phyloP scores from a whole-genome alignment of 192 early-diverging fungal genomes.

The Backusella sp. region DNA sequence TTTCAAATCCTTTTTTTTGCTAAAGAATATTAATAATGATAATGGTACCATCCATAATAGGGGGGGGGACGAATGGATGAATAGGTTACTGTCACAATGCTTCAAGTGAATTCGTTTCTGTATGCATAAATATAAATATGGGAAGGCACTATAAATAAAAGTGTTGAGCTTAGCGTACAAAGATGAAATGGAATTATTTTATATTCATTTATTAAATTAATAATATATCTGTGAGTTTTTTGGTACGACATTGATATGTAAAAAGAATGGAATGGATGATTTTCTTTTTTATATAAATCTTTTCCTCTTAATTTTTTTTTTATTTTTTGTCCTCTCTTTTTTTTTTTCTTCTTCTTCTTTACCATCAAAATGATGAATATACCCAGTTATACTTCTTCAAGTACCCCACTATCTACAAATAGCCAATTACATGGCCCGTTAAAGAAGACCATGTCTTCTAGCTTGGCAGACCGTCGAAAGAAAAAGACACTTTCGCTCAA shows the following conservation, averaged over 20 bases:
- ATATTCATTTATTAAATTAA: neutral
- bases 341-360: neutral
- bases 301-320: neutral
- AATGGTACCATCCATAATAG: too few species aligned
- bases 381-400: neutral
- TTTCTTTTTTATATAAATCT: neutral
- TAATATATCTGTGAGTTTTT: neutral
- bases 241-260: neutral
- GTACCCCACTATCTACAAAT: neutral
- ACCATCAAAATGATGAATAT: neutral
- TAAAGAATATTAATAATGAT: too few species aligned
- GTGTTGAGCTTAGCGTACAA: neutral
- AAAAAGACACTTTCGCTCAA: conserved; percentile 2
- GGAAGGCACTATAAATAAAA: too few species aligned
- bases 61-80: too few species aligned
- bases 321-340: neutral
- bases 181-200: neutral
- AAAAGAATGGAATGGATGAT: neutral
- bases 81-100: too few species aligned
- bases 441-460: neutral
- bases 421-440: neutral
- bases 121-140: too few species aligned
- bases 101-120: neutral
- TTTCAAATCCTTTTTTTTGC: too few species aligned
- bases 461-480: conserved; percentile 5